These are phyloP conservation scores for Orbilia javanica DNA, from an alignment of 2,329 filamentous ascomycete species.

Conservation along the genomic window DNA sequence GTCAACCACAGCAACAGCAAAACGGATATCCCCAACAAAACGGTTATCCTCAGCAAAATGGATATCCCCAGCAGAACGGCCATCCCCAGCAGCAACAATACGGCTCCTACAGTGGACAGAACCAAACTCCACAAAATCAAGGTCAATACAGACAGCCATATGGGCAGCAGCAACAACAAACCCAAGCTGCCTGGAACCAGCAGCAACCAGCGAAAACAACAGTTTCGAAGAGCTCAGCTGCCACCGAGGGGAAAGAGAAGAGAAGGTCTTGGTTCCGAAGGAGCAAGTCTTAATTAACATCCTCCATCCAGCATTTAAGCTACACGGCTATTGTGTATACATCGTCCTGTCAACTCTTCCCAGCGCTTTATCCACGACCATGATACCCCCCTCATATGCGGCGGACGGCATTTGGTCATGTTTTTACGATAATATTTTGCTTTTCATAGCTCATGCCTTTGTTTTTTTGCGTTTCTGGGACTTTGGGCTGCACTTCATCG, in stretches of 20 bases:
- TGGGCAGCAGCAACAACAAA: constrained; percentile 37
- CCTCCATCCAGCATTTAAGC: no score
- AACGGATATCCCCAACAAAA: constrained; percentile 34
- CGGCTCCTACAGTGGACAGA: constrained; percentile 34
- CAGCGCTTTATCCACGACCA: not conserved
- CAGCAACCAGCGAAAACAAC: constrained; percentile 41
- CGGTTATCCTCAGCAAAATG: constrained; percentile 17
- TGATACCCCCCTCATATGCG: not conserved
- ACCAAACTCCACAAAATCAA: constrained; percentile 32
- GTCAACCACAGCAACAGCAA: constrained; percentile 40
- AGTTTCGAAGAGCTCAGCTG: constrained; percentile 52
- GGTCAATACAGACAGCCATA: constrained; percentile 46
- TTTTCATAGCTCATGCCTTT: constrained; percentile 17
- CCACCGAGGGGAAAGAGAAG: constrained; percentile 45
- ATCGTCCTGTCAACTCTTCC: constrained; percentile 2
- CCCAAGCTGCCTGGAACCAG: constrained; percentile 41
- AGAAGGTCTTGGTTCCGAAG: constrained; percentile 54
- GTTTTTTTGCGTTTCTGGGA: constrained; percentile 26
- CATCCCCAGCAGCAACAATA: constrained; percentile 38
- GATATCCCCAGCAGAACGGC: constrained; percentile 5
- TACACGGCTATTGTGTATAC: constrained; percentile 5
- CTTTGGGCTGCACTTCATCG: constrained; percentile 23
- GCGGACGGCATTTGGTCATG: constrained; percentile 24
- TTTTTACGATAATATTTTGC: constrained; percentile 35
- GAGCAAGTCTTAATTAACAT: constrained; percentile 52